Base-by-base conservation (phyloP, 176 grass and related monocot species). In the Poa annua region DNA sequence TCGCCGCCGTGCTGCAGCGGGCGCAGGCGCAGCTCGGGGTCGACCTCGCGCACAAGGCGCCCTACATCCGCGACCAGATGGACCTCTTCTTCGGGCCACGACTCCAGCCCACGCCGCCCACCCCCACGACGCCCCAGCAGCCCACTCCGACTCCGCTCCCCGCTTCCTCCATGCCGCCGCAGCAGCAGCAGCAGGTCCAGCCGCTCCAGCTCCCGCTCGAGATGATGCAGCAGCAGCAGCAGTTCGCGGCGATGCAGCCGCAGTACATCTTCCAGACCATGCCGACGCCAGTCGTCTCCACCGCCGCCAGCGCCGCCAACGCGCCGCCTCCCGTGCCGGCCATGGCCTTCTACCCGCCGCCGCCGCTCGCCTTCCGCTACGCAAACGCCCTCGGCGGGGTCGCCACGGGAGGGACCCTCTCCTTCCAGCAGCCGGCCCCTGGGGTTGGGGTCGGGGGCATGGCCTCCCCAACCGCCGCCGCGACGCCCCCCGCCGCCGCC, bases 61-160 rank as follows among this genome's bases (percentile, higher is more conserved):
- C 75, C 66, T 98, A 93, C 86, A 95, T 98, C 86, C 88, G 85
- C 29, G 92, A 95, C 85, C 96, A 98, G 92, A 98, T 98, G 86
- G 96, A 98, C 74, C 92, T 98, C 76, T 92, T 95, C 50, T 79
- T 88, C 73, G 82, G 90, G 64, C 90, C 92, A 20, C 74, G 48
- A 26, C 77, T 89, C 71, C 85, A 85, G 24, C 16, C 77, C 11
- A 45, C 44, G 42, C 71, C 65, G 0, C 39, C 89, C 39, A 73
- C 60, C 2, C 55, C 90, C 29, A 29, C 2, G 29, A 29, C 29
- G 29, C 29, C 29, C 29, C 1, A 29, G 29, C n/a, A n/a, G 29
- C 29, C 29, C n/a, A n/a, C n/a, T n/a, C 29, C 29, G 29, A 29
- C 12, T 3, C 60, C 25, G 3, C 55, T 19, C 17, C 20, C 36